A percentile compares a stretch with the other conserved stretches of the same genome.
These are phyloP conservation scores for Penicillium daleae DNA, from an alignment of 495 filamentous ascomycete species.

Conservation along the genomic window DNA sequence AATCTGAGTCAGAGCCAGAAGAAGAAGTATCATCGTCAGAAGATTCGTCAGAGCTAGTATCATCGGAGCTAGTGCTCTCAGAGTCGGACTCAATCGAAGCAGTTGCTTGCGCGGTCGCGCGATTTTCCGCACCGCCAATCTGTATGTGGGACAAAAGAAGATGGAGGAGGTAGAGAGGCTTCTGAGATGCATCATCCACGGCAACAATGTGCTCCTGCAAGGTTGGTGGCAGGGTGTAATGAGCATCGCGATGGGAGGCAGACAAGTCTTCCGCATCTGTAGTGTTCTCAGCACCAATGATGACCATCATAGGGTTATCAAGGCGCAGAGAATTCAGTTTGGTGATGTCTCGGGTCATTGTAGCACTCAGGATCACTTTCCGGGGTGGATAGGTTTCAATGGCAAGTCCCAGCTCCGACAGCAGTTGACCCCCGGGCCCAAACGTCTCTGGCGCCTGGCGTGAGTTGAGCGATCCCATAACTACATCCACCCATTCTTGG, in stretches of 20 bases:
- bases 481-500: slow-evolving; percentile 83
- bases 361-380: slow-evolving; percentile 87
- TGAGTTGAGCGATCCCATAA: slow-evolving; percentile 65
- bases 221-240: slow-evolving; percentile 66
- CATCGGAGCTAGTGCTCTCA: slow-evolving; percentile 35
- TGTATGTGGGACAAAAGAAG: slow-evolving; percentile 44
- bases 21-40: slow-evolving; percentile 35
- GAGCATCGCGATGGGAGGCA: slow-evolving; percentile 33
- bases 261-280: slow-evolving; percentile 31
- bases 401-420: slow-evolving; percentile 42
- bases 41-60: slow-evolving; percentile 32
- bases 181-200: slow-evolving; percentile 73
- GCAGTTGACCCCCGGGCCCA: slow-evolving; percentile 45
- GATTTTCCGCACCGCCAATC: slow-evolving; percentile 21
- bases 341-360: slow-evolving; percentile 87
- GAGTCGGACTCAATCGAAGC: slow-evolving; percentile 33
- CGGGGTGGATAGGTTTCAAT: slow-evolving; percentile 49
- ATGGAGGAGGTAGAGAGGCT: slow-evolving; percentile 77
- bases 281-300: slow-evolving; percentile 61
- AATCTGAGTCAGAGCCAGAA: slow-evolving; percentile 31
- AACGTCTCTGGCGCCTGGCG: slow-evolving; percentile 54
- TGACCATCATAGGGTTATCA: slow-evolving; percentile 71
- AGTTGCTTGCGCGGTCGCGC: background rate
- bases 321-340: slow-evolving; percentile 77
- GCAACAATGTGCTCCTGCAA: slow-evolving; percentile 75